These are phyloP conservation scores for Coemansia sp. DNA, from an alignment of 192 early-diverging fungal genomes.

Conservation along the genomic window DNA sequence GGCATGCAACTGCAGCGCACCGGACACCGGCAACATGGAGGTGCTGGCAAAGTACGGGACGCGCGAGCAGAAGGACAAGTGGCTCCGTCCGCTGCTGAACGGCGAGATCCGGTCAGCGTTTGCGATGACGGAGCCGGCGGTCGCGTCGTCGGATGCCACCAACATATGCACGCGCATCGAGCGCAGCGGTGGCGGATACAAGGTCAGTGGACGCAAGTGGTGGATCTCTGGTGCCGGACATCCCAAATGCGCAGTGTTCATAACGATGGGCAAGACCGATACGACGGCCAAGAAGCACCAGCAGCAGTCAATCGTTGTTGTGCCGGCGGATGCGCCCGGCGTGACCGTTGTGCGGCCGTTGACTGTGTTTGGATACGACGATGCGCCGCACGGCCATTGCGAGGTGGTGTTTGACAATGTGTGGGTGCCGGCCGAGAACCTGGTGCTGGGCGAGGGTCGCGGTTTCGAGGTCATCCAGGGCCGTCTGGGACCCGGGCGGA, in stretches of 20 bases:
- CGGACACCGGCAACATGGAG: conserved; percentile 99
- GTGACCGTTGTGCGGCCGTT: conserved; percentile 82
- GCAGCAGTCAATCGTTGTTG: conserved; percentile 89
- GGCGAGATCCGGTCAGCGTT: conserved; percentile 96
- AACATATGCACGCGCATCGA: conserved; percentile 89
- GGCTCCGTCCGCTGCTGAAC: conserved; percentile 80
- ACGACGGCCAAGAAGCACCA: conserved; percentile 64
- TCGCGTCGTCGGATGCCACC: conserved; percentile 96
- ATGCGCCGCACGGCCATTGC: conserved; percentile 95
- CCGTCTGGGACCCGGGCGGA: conserved; percentile 88
- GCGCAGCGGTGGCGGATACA: conserved; percentile 63
- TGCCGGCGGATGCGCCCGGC: conserved; percentile 82
- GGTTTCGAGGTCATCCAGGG: conserved; percentile 99
- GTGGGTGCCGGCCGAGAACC: conserved; percentile 80
- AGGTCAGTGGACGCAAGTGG: conserved; percentile 90
- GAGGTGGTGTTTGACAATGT: conserved; percentile 92
- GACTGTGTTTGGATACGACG: conserved; percentile 91
- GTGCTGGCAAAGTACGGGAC: conserved; percentile 96
- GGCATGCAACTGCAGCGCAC: conserved; percentile 90
- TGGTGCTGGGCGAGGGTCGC: conserved; percentile 93
- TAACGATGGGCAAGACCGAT: conserved; percentile 88
- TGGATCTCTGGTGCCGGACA: conserved; percentile 98
- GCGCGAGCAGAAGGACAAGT: conserved; percentile 75
- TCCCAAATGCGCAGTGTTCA: conserved; percentile 86
- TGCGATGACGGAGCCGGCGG: conserved; percentile 96